Base-by-base conservation (phyloP, 2,329 filamentous ascomycete genomes). In the Aspergillus piperis region DNA sequence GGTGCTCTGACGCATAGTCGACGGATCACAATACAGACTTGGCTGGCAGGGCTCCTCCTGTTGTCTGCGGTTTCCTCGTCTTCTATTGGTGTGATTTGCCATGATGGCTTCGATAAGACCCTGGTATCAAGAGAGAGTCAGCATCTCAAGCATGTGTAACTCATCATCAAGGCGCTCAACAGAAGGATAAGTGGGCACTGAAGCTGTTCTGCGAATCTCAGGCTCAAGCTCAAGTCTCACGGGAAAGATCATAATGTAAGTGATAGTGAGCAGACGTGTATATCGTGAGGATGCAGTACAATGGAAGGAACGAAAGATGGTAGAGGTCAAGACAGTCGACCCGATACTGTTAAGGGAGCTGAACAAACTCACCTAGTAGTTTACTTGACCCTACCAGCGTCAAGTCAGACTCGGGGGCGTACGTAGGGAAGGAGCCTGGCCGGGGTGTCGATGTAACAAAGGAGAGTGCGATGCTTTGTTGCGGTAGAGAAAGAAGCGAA, bases 351-450 rank as follows among this genome's bases (percentile, higher is more conserved):
- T 27, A n/a, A n/a, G 7, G 47, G 1, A 32, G 25, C 4, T 11
- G 13, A 49, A n/a, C 8, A 25, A 7, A 25, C 13, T 17, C 23
- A 42, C 36, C 32, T 36, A 15, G 17, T 15, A 23, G 32, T 30
- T 32, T n/a, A 2, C 3, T 19, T 27, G 53, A 42, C 8, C 27
- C 10, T 44, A 42, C 25, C n/a, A 36, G 39, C 17, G n/a, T 23
- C 44, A 32, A 23, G 10, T 23, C 44, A 32, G 39, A 55, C 23
- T 13, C 3, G 15, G 23, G 27, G 42, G 53, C 21, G 8, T 36
- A 19, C 39, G 19, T 32, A 44, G 25, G 53, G 53, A 54, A 55
- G 53, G 53, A 55, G 32, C 53, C 41, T 47, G 5, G 11, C n/a
- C 10, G 39, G 19, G 41, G n/a, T 55, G 27, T 32, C 53, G 36